Percentiles rank a stretch among this genome's conserved stretches.
These are phyloP conservation scores for Amaranthus hypochondriacus DNA, from an alignment of 148 eudicot genomes.

Conservation along the genomic window DNA sequence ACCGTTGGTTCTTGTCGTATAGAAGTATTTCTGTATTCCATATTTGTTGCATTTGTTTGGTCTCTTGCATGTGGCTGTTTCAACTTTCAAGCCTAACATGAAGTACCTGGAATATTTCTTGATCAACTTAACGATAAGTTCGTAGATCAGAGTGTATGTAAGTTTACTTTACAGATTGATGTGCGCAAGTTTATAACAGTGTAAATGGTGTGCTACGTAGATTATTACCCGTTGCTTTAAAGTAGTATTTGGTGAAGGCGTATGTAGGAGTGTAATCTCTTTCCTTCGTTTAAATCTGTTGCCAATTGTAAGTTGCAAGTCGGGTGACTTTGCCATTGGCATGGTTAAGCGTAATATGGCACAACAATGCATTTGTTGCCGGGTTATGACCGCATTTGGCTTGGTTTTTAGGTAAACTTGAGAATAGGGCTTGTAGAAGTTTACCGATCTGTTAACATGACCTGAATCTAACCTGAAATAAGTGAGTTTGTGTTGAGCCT, in stretches of 20 bases:
- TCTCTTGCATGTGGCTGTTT: constrained; percentile 1
- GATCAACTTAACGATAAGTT: not conserved
- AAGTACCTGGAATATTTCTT: not conserved
- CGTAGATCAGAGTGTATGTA: not conserved
- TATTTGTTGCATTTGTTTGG: not conserved
- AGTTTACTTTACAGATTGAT: not conserved
- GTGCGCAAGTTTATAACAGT: not conserved
- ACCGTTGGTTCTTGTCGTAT: not conserved
- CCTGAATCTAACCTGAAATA: too few species aligned
- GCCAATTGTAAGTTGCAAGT: not conserved
- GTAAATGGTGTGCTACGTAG: not conserved
- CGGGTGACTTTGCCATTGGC: not conserved
- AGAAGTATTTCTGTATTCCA: not conserved
- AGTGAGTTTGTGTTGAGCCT: too few species aligned
- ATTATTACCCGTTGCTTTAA: not conserved
- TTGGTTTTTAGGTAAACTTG: too few species aligned
- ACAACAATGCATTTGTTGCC: not conserved
- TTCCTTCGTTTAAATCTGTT: not conserved
- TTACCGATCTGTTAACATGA: too few species aligned
- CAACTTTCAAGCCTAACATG: not conserved
- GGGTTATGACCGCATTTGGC: too few species aligned
- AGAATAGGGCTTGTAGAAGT: too few species aligned
- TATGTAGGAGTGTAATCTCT: not conserved
- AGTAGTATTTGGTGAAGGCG: not conserved
- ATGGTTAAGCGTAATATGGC: not conserved